A percentile compares a stretch with the other conserved stretches of the same genome.
Conservation (phyloP, 2,329 filamentous ascomycete species). For the Hypoxylon sp. region DNA sequence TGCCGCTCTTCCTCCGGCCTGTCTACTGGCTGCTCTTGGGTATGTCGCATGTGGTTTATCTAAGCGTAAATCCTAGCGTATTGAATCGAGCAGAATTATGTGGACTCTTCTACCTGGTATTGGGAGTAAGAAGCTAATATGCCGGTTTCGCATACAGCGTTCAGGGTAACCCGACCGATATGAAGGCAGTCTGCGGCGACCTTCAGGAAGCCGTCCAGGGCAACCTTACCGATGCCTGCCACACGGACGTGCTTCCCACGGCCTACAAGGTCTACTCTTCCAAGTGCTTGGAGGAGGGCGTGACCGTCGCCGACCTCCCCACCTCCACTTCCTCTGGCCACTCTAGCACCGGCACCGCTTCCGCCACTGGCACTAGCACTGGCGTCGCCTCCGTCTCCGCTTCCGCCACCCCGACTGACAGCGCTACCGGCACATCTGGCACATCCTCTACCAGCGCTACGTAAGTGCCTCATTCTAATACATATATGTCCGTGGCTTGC, state of each 20-base stretch:
- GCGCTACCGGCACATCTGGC: slow-evolving; percentile 18
- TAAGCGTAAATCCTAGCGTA: not conserved
- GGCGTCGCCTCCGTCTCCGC: slow-evolving; percentile 16
- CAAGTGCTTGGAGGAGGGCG: slow-evolving; percentile 40
- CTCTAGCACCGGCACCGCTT: slow-evolving; percentile 33
- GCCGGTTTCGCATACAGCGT: slow-evolving; percentile 22
- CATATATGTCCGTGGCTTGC: not conserved
- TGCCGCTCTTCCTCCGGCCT: slow-evolving; percentile 39
- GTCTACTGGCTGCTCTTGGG: slow-evolving; percentile 43
- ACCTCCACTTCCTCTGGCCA: slow-evolving; percentile 33
- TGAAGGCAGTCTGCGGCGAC: slow-evolving; percentile 51
- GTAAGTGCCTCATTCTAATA: slow-evolving; percentile 23
- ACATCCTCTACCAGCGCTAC: slow-evolving; percentile 29
- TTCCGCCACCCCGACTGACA: slow-evolving; percentile 31
- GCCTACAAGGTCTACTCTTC: slow-evolving; percentile 42
- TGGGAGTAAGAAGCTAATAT: slow-evolving; percentile 14
- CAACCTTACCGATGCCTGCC: slow-evolving; percentile 40
- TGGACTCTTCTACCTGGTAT: not conserved
- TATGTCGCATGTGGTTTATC: slow-evolving; percentile 25
- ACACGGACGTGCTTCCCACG: slow-evolving; percentile 30
- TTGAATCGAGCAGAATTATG: no score
- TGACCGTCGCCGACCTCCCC: slow-evolving; percentile 38
- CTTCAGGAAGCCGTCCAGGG: slow-evolving; percentile 44
- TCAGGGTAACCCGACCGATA: slow-evolving; percentile 39
- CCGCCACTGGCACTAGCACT: slow-evolving; percentile 25